Evolutionary conservation across 164 flowering plant genomes (phyloP).

Genomic region (Liquidambar formosana): DNA sequence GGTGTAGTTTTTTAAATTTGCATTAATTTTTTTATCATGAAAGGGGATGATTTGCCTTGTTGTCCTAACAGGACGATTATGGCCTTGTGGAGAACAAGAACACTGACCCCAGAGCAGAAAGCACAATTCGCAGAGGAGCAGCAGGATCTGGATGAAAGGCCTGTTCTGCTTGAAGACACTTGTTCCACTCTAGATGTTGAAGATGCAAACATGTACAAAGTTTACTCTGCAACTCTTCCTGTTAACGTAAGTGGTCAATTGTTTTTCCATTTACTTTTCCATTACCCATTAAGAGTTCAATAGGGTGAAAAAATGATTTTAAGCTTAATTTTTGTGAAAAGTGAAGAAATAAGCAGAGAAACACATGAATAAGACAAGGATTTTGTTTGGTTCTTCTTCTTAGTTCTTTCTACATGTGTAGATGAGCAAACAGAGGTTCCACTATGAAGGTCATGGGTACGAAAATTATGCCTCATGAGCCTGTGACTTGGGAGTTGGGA

Average conservation of each 20-base stretch:
- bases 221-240: constrained; percentile 59
- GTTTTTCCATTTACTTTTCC: not conserved
- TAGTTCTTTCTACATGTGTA: no score
- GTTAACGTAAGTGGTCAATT: constrained; percentile 45
- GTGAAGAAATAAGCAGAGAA: no score
- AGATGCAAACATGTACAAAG: constrained; percentile 50
- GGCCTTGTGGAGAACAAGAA: constrained; percentile 78
- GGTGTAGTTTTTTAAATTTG: not conserved
- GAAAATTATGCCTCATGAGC: not conserved
- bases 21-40: not conserved
- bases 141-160: constrained; percentile 44
- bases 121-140: constrained; percentile 48
- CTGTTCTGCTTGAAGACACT: constrained; percentile 32
- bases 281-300: not conserved
- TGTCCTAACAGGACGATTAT: constrained; percentile 62
- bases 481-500: not conserved
- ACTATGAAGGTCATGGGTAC: not conserved
- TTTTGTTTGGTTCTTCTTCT: no score
- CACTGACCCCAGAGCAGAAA: constrained; percentile 51
- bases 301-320: not conserved
- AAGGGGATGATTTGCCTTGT: not conserved
- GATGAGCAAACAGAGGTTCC: no score
- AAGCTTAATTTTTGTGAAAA: not conserved
- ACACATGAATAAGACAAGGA: no score
- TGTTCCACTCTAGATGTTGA: constrained; percentile 37